Evolutionary conservation across 352 stramenopile genomes (phyloP), one percentile per base, ranked within the genome.

Genomic region (Phytophthora sp.): DNA sequence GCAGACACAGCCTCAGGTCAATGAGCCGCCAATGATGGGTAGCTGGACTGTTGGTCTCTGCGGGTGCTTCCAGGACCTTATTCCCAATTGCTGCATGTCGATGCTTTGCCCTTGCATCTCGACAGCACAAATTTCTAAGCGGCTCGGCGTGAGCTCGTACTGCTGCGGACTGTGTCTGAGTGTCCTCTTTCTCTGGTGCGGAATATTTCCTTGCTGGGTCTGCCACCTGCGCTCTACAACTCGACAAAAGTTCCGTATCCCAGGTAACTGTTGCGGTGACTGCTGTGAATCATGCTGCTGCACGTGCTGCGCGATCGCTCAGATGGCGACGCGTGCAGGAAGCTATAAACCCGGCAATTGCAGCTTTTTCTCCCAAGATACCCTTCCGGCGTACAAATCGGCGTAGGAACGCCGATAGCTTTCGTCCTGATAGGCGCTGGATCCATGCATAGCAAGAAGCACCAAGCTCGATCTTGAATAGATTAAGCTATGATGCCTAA

Each of bases 261-360:
- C 65, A 13, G 75, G 72, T 1, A 67, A 30, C 34, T 57, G 45
- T 20, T 66, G 30, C 32, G 30, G 20, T 3, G 75, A 84, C 45
- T 67, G 21, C 13, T 67, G 48, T 38, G 39, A 28, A 13, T 21
- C 72, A 20, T 66, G 53, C 23, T 79, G 56, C 35, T 84, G 72
- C 59, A 53, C 52, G 10, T 72, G 44, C 55, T 83, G 70, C 61
- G 54, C 60, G 6, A 54, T 84, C 34, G 70, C 75, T 12, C 72
- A 84, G 48, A 64, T 82, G 8, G 69, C 69, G 17, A 77, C 69
- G 4, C 75, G 76, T 48, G 31, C 69, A 15, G 67, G 76, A 37
- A 79, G 69, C 46, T 84, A 84, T 69, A 71, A 44, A n/a, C 69
- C 64, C 18, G 53, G 60, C n/a, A 64, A 17, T 17, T 84, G 75